Percentiles rank a stretch among this genome's conserved stretches.
Evolutionary conservation across 345 rosid species (phyloP).

Genomic region (Eucalyptus cloeziana): DNA sequence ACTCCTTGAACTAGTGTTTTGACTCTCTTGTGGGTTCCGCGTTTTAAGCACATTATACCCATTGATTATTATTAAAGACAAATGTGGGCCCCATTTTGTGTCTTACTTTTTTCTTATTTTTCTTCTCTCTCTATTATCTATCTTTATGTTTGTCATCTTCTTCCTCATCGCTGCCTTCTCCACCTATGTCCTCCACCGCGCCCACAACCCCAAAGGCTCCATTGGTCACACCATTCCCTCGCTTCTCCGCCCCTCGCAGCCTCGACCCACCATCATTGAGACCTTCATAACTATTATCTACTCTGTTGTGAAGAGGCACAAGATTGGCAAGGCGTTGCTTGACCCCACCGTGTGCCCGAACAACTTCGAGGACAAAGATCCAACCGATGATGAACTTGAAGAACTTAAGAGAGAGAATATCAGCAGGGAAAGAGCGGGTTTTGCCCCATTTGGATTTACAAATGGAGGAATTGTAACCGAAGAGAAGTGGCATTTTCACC

Average conservation of each 20-base stretch:
- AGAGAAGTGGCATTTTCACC: conserved; percentile 25
- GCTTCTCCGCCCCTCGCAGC: background rate
- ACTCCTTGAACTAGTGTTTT: no score
- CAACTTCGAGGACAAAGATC: background rate
- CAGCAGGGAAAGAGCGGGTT: conserved; percentile 51
- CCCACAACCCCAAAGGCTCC: background rate
- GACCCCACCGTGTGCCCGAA: background rate
- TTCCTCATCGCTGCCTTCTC: no score
- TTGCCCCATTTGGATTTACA: conserved; percentile 86
- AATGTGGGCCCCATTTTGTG: no score
- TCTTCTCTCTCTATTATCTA: no score
- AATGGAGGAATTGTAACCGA: conserved; percentile 60
- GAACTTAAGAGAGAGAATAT: conserved; percentile 7
- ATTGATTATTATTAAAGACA: no score
- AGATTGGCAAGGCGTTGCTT: background rate
- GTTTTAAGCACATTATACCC: no score
- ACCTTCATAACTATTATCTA: background rate
- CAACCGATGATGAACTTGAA: background rate
- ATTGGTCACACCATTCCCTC: background rate
- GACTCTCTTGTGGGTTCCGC: no score
- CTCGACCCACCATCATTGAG: background rate
- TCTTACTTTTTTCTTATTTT: no score
- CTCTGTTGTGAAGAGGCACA: background rate
- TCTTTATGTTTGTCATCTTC: no score
- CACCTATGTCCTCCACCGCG: no score